Evolutionary conservation across 345 rosid species (phyloP).

Genomic region (Clarkia xantiana): DNA sequence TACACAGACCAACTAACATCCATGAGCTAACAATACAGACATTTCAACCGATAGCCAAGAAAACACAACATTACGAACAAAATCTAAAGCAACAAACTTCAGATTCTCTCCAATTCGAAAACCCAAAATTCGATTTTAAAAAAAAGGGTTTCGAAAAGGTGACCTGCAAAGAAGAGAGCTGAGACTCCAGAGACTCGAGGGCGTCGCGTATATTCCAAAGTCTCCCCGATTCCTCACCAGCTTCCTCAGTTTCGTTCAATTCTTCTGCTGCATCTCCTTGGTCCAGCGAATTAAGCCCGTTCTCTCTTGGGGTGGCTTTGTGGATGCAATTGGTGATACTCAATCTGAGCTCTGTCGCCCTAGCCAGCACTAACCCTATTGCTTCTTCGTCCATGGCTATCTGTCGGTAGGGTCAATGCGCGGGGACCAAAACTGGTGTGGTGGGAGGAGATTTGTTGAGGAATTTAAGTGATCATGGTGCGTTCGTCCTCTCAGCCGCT

Average conservation of each 20-base stretch:
- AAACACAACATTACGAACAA: too few relatives aligned
- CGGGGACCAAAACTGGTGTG: background rate
- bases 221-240: constrained; percentile 40
- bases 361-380: constrained; percentile 54
- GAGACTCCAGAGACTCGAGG: constrained; percentile 65
- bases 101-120: background rate
- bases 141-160: constrained; percentile 3
- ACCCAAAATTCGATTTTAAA: background rate
- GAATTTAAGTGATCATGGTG: too few relatives aligned
- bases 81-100: background rate
- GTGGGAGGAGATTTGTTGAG: background rate
- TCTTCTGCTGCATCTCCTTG: background rate
- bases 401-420: background rate
- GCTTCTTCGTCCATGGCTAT: constrained; percentile 50
- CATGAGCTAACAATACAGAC: too few relatives aligned
- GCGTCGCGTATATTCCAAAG: constrained; percentile 63
- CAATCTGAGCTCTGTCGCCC: constrained; percentile 59
- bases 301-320: constrained; percentile 10
- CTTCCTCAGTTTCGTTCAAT: constrained; percentile 12
- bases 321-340: constrained; percentile 57
- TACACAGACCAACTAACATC: too few relatives aligned
- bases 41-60: too few relatives aligned
- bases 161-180: constrained; percentile 71
- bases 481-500: too few relatives aligned
- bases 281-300: background rate